Evolutionary conservation across 1,139 yeast genomes (phyloP).

Genomic region (Diutina rugosa): DNA sequence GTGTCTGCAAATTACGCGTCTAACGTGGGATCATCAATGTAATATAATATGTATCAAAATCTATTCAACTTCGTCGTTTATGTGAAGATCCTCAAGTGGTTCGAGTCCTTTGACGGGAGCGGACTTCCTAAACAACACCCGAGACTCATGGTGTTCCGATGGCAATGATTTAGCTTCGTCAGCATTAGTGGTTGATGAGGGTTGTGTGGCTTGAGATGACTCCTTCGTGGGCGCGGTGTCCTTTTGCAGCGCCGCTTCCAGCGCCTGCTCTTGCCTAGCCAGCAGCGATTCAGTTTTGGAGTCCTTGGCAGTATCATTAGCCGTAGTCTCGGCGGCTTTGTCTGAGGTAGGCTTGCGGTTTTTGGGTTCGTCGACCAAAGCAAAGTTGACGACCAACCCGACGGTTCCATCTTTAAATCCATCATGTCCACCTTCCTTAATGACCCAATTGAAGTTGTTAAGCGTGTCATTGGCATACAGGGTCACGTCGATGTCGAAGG

Average conservation of each 20-base stretch:
- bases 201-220: background rate
- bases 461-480: constrained; percentile 28
- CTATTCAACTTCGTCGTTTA: background rate
- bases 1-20: background rate
- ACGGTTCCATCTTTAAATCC: constrained; percentile 16
- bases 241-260: background rate
- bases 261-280: background rate
- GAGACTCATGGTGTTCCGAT: background rate
- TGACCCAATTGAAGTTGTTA: constrained; percentile 31
- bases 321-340: background rate
- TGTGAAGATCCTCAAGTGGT: background rate
- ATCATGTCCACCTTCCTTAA: constrained; percentile 25
- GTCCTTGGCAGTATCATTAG: no score
- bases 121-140: background rate
- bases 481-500: constrained; percentile 28
- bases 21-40: no score
- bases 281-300: background rate
- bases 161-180: background rate
- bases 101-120: background rate
- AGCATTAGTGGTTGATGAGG: background rate
- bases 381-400: constrained; percentile 29
- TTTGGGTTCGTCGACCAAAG: constrained; percentile 18
- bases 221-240: background rate
- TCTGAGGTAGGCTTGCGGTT: background rate
- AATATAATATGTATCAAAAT: background rate